Evolutionary conservation across 169 alveolate genomes (phyloP), one percentile per base, ranked within the genome.

Genomic region (Plasmodium knowlesi): DNA sequence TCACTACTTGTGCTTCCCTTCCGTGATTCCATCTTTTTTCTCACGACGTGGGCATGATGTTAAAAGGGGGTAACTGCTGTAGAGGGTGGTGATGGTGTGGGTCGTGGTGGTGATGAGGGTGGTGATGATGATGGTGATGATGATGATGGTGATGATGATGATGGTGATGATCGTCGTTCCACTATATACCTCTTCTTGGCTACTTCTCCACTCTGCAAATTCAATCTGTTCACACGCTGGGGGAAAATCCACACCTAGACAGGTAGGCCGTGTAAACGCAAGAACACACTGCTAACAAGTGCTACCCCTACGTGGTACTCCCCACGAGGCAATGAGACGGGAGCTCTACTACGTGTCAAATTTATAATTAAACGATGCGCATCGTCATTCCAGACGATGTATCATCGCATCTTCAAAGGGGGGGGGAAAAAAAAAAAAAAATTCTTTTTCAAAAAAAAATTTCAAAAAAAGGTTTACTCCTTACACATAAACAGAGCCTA

Each of bases 1-100:
- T 70, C 32, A 71, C 57, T 84, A 32, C 83, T 28, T 39, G 53
- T 16, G 30, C 25, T 28, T 10, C 74, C 83, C n/a, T 83, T 83
- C 54, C 71, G 67, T 10, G 8, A 9, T 83, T 83, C 82, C 81
- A 67, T 83, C 22, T 83, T 34, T 82, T 19, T n/a, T 5, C 12
- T 67, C n/a, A 28, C 76, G 76, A 67, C 76, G 37, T 16, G 5
- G 14, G 76, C 76, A 67, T 67, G 14, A 37, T 37, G 83, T 76
- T 76, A 37, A 9, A 73, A 5, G 46, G 22, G 25, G 82, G 19
- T 22, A 73, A 16, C 22, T 50, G 1, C 22, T 50, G 61, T 50
- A 50, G 6, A 67, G 41, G 76, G 76, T 22, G 34, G 76, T 67
- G 14, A 14, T 67, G 74, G 12, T 61, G 74, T n/a, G n/a, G n/a